phyloP scores from a whole-genome alignment of 768 basidiomycete species.

The Chiua virens region DNA sequence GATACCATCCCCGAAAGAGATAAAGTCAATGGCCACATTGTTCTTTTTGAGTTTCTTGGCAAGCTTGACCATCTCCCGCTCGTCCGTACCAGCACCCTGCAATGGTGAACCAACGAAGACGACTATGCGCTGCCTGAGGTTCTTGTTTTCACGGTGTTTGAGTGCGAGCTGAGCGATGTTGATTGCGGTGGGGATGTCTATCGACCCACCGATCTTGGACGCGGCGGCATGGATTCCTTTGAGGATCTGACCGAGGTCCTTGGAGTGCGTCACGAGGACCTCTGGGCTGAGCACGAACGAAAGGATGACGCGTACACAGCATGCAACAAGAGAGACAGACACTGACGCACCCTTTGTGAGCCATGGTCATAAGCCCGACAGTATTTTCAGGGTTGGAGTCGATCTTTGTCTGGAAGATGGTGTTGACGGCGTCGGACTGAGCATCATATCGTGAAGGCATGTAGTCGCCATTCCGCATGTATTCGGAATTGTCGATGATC shows the following conservation, averaged over 20 bases:
- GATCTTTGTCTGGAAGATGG: conserved; percentile 89
- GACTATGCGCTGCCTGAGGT: conserved; percentile 92
- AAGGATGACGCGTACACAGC: conserved; percentile 1
- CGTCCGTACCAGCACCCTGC: conserved; percentile 66
- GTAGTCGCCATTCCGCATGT: conserved; percentile 95
- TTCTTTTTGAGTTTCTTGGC: conserved; percentile 99
- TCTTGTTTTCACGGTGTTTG: conserved; percentile 98
- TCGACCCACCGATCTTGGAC: conserved; percentile 74
- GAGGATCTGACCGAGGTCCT: conserved; percentile 91
- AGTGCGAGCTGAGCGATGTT: conserved; percentile 93
- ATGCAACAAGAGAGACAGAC: background rate
- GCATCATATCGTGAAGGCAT: conserved; percentile 84
- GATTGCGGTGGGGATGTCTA: conserved; percentile 88
- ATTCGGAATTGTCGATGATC: conserved; percentile 96
- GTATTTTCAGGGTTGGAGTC: conserved; percentile 97
- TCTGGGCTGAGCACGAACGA: conserved; percentile 64
- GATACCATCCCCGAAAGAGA: conserved; percentile 89
- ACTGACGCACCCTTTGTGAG: conserved; percentile 80
- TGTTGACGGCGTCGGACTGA: conserved; percentile 88
- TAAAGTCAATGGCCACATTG: conserved; percentile 92
- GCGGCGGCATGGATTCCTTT: conserved; percentile 70
- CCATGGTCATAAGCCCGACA: conserved; percentile 98
- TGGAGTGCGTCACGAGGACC: conserved; percentile 94
- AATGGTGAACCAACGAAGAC: conserved; percentile 92
- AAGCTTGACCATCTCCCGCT: conserved; percentile 79